Percentiles rank a stretch among this genome's conserved stretches.
Evolutionary conservation across 1,284 basidiomycete genomes (phyloP).

Genomic region (Exobasidium cylindrosporum): DNA sequence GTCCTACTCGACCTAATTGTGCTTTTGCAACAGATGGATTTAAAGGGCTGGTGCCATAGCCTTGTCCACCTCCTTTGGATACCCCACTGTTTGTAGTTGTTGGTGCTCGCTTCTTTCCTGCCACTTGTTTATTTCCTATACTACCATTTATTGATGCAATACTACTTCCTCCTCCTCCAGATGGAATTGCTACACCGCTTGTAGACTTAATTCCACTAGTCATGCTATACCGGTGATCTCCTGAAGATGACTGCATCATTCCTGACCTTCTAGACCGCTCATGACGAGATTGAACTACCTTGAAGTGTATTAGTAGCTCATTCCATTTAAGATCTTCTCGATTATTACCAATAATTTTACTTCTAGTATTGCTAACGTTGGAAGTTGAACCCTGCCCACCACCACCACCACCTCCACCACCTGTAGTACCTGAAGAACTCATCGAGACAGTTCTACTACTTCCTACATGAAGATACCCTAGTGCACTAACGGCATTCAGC

Average conservation of each 20-base stretch:
- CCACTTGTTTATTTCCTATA: background rate
- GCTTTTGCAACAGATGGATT: background rate
- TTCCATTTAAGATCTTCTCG: conserved; percentile 46
- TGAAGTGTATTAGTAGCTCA: conserved; percentile 49
- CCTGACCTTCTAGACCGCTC: conserved; percentile 27
- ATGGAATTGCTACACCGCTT: background rate
- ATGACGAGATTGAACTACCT: conserved; percentile 46
- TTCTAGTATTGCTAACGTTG: conserved; percentile 11
- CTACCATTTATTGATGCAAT: background rate
- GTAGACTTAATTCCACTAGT: background rate
- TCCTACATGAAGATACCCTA: conserved; percentile 63
- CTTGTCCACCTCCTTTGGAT: no score
- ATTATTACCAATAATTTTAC: conserved; percentile 24
- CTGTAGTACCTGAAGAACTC: background rate
- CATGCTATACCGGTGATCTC: background rate
- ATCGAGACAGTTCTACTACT: background rate
- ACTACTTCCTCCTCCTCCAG: background rate
- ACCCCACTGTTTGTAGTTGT: background rate
- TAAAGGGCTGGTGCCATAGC: no score
- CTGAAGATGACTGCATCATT: background rate
- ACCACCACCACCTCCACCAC: conserved; percentile 9
- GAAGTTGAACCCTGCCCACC: conserved; percentile 10
- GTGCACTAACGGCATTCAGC: conserved; percentile 87
- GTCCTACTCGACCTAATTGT: background rate
- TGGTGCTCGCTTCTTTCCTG: background rate